A percentile compares a stretch with the other conserved stretches of the same genome.
These are phyloP conservation scores for Candida ascalaphidarum DNA, from an alignment of 805 yeast species.

Conservation along the genomic window DNA sequence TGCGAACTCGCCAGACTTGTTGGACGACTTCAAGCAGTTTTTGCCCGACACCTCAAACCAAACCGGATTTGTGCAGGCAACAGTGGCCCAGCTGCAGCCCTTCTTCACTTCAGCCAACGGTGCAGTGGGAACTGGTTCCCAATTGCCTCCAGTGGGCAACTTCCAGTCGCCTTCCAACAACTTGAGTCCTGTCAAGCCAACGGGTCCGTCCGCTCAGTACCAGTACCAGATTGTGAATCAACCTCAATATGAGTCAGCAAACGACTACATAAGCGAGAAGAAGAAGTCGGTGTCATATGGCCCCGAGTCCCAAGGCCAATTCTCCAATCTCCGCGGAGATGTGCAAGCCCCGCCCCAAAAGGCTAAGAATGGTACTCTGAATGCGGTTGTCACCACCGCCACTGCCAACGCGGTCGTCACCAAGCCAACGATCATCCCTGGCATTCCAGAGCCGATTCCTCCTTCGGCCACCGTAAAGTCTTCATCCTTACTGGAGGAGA, in stretches of 20 bases:
- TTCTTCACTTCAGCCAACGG: slow-evolving; percentile 5
- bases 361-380: slow-evolving; percentile 16
- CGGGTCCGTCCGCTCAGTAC: slow-evolving; percentile 5
- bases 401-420: slow-evolving; percentile 20
- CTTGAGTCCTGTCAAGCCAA: slow-evolving; percentile 14
- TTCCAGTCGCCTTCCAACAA: slow-evolving; percentile 59
- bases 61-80: slow-evolving; percentile 15
- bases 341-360: slow-evolving; percentile 2
- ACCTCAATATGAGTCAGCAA: slow-evolving; percentile 1
- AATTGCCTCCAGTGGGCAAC: slow-evolving; percentile 83
- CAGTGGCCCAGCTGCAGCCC: slow-evolving; percentile 8
- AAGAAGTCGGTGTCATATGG: slow-evolving; percentile 10
- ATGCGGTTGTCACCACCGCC: slow-evolving; percentile 20
- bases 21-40: slow-evolving; percentile 92
- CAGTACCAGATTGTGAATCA: slow-evolving; percentile 7
- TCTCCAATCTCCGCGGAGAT: slow-evolving; percentile 33
- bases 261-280: slow-evolving; percentile 3
- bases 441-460: slow-evolving; percentile 76
- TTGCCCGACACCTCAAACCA: slow-evolving; percentile 72
- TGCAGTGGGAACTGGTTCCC: no score
- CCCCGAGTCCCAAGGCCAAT: slow-evolving; percentile 42
- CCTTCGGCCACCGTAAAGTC: slow-evolving; percentile 34
- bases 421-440: slow-evolving; percentile 70
- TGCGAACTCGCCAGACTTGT: slow-evolving; percentile 86
- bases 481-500: slow-evolving; percentile 71